Conservation (phyloP, 495 filamentous ascomycete species). For the Xylaria sp. region DNA sequence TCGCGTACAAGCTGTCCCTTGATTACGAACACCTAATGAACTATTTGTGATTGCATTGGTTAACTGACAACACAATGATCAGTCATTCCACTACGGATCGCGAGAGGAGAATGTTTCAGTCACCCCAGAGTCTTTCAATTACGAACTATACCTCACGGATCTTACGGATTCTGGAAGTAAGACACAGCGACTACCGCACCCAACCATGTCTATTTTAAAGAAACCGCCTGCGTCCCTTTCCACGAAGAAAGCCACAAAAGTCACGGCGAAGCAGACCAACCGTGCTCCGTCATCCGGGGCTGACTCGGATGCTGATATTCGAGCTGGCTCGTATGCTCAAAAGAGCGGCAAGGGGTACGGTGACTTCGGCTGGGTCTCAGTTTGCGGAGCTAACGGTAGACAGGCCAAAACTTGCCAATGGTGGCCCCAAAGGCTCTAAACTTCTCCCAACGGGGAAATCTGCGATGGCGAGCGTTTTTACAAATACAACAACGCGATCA, state of each 20-base stretch:
- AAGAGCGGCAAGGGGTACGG: slow-evolving; percentile 29
- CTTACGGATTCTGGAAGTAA: slow-evolving; percentile 37
- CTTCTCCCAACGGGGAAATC: slow-evolving; percentile 53
- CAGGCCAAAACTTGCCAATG: slow-evolving; percentile 25
- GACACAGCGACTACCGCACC: slow-evolving; percentile 47
- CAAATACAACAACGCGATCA: slow-evolving; percentile 55
- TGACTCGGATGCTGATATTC: slow-evolving; percentile 32
- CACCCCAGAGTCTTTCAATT: slow-evolving; percentile 44
- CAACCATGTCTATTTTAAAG: slow-evolving; percentile 52
- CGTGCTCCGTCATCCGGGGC: slow-evolving; percentile 28
- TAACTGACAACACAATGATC: slow-evolving; percentile 7
- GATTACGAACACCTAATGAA: background rate
- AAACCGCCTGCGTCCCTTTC: slow-evolving; percentile 31
- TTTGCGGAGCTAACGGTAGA: slow-evolving; percentile 23
- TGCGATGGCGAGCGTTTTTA: slow-evolving; percentile 40
- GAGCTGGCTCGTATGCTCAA: slow-evolving; percentile 18
- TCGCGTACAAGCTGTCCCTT: background rate
- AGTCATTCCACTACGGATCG: slow-evolving; percentile 52
- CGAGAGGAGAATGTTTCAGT: slow-evolving; percentile 45
- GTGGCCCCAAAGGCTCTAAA: slow-evolving; percentile 31
- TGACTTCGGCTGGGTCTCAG: slow-evolving; percentile 8
- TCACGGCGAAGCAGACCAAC: slow-evolving; percentile 25
- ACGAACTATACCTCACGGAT: slow-evolving; percentile 53
- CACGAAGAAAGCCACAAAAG: slow-evolving; percentile 23
- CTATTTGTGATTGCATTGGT: background rate